Evolutionary conservation across 805 yeast species (phyloP), one percentile per base, ranked within the genome.

Genomic region (Candida cerambycidarum): DNA sequence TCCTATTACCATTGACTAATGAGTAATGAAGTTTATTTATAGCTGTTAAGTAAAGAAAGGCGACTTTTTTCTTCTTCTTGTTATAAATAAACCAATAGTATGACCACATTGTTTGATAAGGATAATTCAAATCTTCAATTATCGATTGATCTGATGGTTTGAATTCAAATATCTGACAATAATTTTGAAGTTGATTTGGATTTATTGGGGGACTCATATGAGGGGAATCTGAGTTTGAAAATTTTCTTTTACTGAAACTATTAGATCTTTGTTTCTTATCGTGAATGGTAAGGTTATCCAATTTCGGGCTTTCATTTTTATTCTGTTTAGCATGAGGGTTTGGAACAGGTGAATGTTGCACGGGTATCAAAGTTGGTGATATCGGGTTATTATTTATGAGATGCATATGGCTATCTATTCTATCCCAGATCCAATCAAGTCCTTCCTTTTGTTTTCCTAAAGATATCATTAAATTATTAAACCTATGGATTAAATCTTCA

Each of bases 81-180:
- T 89, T 93, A 66, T 85, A 89, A 34, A 92, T 80, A 61, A 93
- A 93, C 84, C 95, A 92, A 76, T 88, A 87, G 58, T 83, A 69
- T 17, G 85, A 79, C 93, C 93, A 87, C 69, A 70, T 62, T 2
- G 74, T 67, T 51, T 70, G 75, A 47, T 68, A 68, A 1, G 76
- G 76, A 45, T 67, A 64, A 38, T 66, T 67, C 41, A 70, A 52
- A 44, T 85, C 93, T 54, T 83, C 86, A 38, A 69, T 55, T 32
- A 85, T 82, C 7, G 85, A 74, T 53, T 65, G 73, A 45, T 84
- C 81, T 23, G 78, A 76, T 0, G 78, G 82, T 44, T 76, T 79
- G 52, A 82, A 80, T 53, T 80, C 84, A 52, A 79, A 83, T 25
- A 82, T 78, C 19, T 75, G 75, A 56, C 88, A 82, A 41, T 72